Base-by-base conservation (phyloP, 768 basidiomycete genomes). In the Cystoderma amianthinum region DNA sequence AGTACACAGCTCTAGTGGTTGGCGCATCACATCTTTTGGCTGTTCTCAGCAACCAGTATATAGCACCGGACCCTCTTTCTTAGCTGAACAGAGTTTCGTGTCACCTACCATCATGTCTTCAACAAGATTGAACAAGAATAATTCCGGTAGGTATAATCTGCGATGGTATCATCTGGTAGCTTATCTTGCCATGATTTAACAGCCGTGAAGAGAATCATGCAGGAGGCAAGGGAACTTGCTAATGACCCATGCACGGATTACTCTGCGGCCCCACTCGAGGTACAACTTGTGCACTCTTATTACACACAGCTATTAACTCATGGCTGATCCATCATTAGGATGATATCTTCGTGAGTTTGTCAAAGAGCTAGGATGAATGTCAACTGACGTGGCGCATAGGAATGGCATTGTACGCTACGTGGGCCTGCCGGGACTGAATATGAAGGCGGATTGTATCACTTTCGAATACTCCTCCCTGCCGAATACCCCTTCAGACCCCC, bases 361-460 rank as follows among this genome's bases (percentile, higher is more conserved):
- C 17, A 20, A 10, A 15, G 20, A 11, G 4, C 15, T 21, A 25
- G 32, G 39, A n/a, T 24, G 19, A 30, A 32, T 22, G 36, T 15
- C 16, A 32, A 36, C 37, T 22, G 38, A 41, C 3, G 50, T 34
- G 30, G 44, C 30, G 18, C 40, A 17, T 42, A 77, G 75, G 76
- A 94, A 71, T 98, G 95, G 95, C 94, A 97, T 57, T 96, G 92
- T 57, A 97, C 95, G n/a, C 72, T 98, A 41, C 82, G 91, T 46
- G 95, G 94, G 2, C 79, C 93, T 1, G 55, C 74, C 11, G 89
- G 82, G 12, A 93, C 91, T 25, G 93, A 97, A 57, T 98, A 85
- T 47, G 88, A 91, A 60, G 91, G 89, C 40, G 95, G 94, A 34
- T 65, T 96, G n/a, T 98, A 98, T 64, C 95, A 97, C 64, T 85